Base-by-base conservation (phyloP, 1,284 basidiomycete species). In the Flammula alnicola region DNA sequence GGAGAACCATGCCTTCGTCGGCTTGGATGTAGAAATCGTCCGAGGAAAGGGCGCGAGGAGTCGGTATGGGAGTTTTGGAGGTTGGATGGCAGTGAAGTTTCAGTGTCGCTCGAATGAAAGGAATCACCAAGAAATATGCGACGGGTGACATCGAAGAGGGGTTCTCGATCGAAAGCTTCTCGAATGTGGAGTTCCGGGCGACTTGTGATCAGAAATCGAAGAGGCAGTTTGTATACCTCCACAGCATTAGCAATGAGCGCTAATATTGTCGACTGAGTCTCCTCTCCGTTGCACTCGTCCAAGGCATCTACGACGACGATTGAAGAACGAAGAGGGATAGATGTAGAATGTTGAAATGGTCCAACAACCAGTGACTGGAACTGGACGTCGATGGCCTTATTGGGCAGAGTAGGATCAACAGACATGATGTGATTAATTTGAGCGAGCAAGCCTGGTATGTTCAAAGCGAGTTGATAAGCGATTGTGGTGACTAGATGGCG, bases 201-300 rank as follows among this genome's bases (percentile, higher is more conserved):
- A n/a, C 39, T 47, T 3, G 45, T 31, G 16, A 52, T 27, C 9
- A 52, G 35, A 22, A 52, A 52, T n/a, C 50, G 50, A 5, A 52
- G 29, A 4, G 50, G 50, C 1, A 52, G 27, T 14, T 47, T 30
- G 20, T n/a, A 32, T 6, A 9, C 6, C 9, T 11, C 17, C 6
- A 39, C 35, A 9, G 50, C 31, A 14, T 31, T 33, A 7, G 39
- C 33, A 16, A 52, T 43, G 27, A 42, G 32, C 8, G 23, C 23
- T n/a, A 52, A 4, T 33, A 52, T 37, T 7, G 26, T 11, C 29
- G 14, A n/a, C 19, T 43, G 32, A 8, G 22, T 31, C 4, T 44
- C 27, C 7, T 9, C 3, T 1, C 25, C 36, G 5, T 11, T 10
- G n/a, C 17, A 33, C 35, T 47, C 40, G 12, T 52, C 45, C 5